Conservation (phyloP, 2,329 filamentous ascomycete genomes). For the Microdochium paspali region DNA sequence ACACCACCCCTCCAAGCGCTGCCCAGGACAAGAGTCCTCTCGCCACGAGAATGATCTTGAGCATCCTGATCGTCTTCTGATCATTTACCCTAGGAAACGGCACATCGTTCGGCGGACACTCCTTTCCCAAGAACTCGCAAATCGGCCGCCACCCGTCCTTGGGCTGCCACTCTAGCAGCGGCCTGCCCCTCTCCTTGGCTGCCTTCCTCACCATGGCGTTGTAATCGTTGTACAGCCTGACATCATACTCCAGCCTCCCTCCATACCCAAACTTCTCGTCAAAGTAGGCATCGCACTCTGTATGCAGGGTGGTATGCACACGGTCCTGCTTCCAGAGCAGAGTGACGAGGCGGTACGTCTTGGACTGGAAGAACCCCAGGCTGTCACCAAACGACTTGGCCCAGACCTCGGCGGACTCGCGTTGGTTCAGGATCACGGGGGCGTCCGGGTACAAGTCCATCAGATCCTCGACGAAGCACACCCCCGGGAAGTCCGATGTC, state of each 20-base stretch:
- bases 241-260: too few relatives aligned
- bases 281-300: constrained; percentile 4
- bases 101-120: constrained; percentile 16
- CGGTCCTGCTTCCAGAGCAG: constrained; percentile 17
- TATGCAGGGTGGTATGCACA: constrained; percentile 8
- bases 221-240: constrained; percentile 14
- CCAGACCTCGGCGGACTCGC: constrained; percentile 15
- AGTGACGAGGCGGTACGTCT: constrained; percentile 13
- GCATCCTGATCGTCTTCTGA: constrained; percentile 5
- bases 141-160: constrained; percentile 33
- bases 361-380: constrained; percentile 18
- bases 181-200: constrained; percentile 17
- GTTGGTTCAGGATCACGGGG: constrained; percentile 20
- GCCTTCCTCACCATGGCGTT: constrained; percentile 15
- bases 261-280: constrained; percentile 3
- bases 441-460: constrained; percentile 28
- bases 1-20: not conserved
- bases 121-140: constrained; percentile 27
- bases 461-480: constrained; percentile 22
- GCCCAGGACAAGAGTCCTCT: constrained; percentile 1
- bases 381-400: constrained; percentile 12
- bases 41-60: constrained; percentile 3
- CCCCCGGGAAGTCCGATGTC: constrained; percentile 18
- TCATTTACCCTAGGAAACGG: constrained; percentile 25
- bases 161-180: constrained; percentile 19